A percentile compares a stretch with the other conserved stretches of the same genome.
Conservation (phyloP, 192 early-diverging fungal species). For the Coemansia sp. region DNA sequence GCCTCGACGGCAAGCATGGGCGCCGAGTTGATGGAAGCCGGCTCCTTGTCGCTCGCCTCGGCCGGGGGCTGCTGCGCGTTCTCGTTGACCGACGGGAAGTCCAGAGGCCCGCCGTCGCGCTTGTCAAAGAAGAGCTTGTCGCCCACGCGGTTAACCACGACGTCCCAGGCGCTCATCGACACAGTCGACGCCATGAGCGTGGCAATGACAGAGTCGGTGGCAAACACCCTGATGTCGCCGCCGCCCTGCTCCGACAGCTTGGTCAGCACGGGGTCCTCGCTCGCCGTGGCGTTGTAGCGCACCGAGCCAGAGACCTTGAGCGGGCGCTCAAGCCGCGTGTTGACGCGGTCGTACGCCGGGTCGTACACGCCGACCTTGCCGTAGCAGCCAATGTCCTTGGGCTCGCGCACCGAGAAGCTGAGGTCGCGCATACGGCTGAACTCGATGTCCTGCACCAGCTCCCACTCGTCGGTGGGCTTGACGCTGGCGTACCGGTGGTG, state of each 20-base stretch:
- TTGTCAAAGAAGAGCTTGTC: slow-evolving; percentile 92
- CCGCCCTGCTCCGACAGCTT: slow-evolving; percentile 42
- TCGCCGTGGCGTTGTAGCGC: slow-evolving; percentile 78
- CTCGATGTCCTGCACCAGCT: slow-evolving; percentile 92
- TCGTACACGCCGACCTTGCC: slow-evolving; percentile 79
- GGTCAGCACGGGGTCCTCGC: slow-evolving; percentile 86
- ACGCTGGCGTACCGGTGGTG: slow-evolving; percentile 86
- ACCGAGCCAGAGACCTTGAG: slow-evolving; percentile 69
- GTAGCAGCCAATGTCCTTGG: slow-evolving; percentile 81
- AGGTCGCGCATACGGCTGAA: slow-evolving; percentile 86
- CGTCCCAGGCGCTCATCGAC: slow-evolving; percentile 95
- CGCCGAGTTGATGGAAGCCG: slow-evolving; percentile 77
- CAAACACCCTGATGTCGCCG: slow-evolving; percentile 71
- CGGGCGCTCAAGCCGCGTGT: slow-evolving; percentile 75
- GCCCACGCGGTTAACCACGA: slow-evolving; percentile 84
- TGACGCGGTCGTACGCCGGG: slow-evolving; percentile 84
- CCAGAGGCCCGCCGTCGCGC: slow-evolving; percentile 77
- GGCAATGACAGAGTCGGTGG: slow-evolving; percentile 89
- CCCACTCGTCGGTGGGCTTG: slow-evolving; percentile 88
- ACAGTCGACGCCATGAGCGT: slow-evolving; percentile 92
- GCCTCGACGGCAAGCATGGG: slow-evolving; percentile 85
- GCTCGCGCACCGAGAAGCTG: slow-evolving; percentile 75
- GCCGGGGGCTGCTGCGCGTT: slow-evolving; percentile 91
- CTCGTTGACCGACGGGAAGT: slow-evolving; percentile 94
- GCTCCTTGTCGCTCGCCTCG: slow-evolving; percentile 86